A percentile compares a stretch with the other conserved stretches of the same genome.
Evolutionary conservation across 2,329 filamentous ascomycete genomes (phyloP).

Genomic region (Claviceps pazoutovae): DNA sequence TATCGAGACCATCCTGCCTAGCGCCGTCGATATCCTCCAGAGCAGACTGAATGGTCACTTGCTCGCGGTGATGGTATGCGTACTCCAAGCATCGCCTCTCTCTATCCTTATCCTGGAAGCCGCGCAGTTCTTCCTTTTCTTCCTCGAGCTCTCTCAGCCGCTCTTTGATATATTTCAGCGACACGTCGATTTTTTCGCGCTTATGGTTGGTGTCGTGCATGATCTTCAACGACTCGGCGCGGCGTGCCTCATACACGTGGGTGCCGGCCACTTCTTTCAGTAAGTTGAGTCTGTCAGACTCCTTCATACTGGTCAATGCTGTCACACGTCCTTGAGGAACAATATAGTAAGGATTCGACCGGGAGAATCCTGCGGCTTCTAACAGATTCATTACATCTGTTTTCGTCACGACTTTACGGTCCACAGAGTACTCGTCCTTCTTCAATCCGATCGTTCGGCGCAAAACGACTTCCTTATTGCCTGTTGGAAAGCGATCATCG

Average conservation of each 20-base stretch:
- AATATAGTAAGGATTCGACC: slow-evolving; percentile 97
- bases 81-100: slow-evolving; percentile 89
- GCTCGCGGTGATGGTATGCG: slow-evolving; percentile 82
- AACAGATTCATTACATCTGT: slow-evolving; percentile 88
- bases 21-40: slow-evolving; percentile 74
- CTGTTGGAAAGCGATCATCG: slow-evolving; percentile 88
- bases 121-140: slow-evolving; percentile 89
- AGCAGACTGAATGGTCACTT: slow-evolving; percentile 61
- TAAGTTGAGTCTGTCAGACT: slow-evolving; percentile 74
- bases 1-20: slow-evolving; percentile 69
- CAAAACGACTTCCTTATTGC: slow-evolving; percentile 78
- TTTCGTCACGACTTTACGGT: slow-evolving; percentile 92
- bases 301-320: slow-evolving; percentile 96
- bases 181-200: slow-evolving; percentile 82
- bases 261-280: slow-evolving; percentile 98
- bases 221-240: slow-evolving; percentile 86
- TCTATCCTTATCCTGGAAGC: slow-evolving; percentile 87
- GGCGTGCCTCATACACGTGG: slow-evolving; percentile 86
- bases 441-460: slow-evolving; percentile 92
- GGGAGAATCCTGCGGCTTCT: slow-evolving; percentile 90
- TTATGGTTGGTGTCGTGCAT: slow-evolving; percentile 96
- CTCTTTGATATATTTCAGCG: slow-evolving; percentile 83
- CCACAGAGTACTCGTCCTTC: slow-evolving; percentile 96
- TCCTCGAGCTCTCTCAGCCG: slow-evolving; percentile 81
- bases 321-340: slow-evolving; percentile 96